Base-by-base conservation (phyloP, 192 early-diverging fungal genomes). In the Umbelopsis sp. region DNA sequence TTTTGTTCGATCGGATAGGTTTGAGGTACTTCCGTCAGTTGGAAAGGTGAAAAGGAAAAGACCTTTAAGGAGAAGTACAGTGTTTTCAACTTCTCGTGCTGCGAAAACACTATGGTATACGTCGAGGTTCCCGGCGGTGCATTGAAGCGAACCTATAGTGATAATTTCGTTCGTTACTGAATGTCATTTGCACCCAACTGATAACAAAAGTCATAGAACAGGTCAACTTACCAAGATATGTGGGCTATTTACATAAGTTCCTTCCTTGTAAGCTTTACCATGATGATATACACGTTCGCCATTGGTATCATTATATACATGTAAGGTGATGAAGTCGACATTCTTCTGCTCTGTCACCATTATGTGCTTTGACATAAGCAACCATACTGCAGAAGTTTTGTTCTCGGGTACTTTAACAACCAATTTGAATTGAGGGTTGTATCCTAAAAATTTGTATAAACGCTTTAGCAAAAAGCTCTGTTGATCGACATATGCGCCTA, bases 191-290 rank as follows among this genome's bases (percentile, higher is more conserved):
- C 10, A 1, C 5, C 37, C 5, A 41, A 4, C 37, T 41, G 5
- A 41, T 41, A 9, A 41, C 37, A 22, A 45, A 9, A 8, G 13
- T 5, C 27, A 48, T 20, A 48, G 30, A 23, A 49, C 15, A 15
- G 70, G 30, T 48, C 11, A 72, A 65, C 80, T 80, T 70, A 90
- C 87, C 71, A 92, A 78, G 61, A 91, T 87, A 74, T 95, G 91
- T n/a, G 88, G 91, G 53, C 86, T 92, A 77, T 97, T 97, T 37
- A 95, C 89, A 77, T 94, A 96, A 30, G 87, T 89, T 45, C 93
- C 94, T 64, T 78, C 61, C 61, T 75, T 77, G 46, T 71, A 76
- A 11, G 91, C 85, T 10, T 82, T 75, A 0, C 84, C 85, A 23
- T 90, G 90, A 73, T 91, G 91, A 76, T 89, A 91, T 8, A 91